Evolutionary conservation across 1,284 basidiomycete genomes (phyloP).

Genomic region (Apiotrichum laibachii): DNA sequence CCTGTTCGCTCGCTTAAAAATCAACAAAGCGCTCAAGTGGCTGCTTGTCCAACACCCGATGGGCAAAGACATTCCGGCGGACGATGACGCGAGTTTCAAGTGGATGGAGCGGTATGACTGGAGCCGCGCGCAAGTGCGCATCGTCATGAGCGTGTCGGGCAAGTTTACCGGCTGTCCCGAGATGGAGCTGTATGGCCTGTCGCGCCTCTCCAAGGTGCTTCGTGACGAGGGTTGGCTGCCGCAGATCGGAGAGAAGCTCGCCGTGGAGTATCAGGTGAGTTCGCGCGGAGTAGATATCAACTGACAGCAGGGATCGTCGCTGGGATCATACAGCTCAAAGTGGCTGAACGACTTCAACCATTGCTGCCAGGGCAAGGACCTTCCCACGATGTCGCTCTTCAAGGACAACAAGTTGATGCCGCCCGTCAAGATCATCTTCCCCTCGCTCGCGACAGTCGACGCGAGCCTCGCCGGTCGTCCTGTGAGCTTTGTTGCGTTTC

Average conservation of each 20-base stretch:
- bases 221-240: conserved; percentile 42
- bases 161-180: conserved; percentile 35
- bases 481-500: conserved; percentile 16
- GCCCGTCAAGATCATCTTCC: conserved; percentile 47
- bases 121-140: conserved; percentile 41
- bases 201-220: conserved; percentile 39
- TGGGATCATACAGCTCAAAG: conserved; percentile 40
- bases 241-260: conserved; percentile 30
- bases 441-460: conserved; percentile 43
- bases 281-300: background rate
- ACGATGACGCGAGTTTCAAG: conserved; percentile 13
- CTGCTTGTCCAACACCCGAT: conserved; percentile 30
- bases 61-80: conserved; percentile 32
- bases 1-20: conserved; percentile 42
- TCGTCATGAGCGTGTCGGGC: conserved; percentile 46
- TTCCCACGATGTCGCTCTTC: conserved; percentile 5
- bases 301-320: conserved; percentile 42
- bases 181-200: conserved; percentile 36
- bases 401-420: conserved; percentile 20
- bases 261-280: conserved; percentile 48
- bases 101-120: conserved; percentile 44
- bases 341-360: conserved; percentile 47
- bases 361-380: conserved; percentile 30
- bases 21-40: conserved; percentile 37
- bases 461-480: conserved; percentile 29